Evolutionary conservation across 495 filamentous ascomycete genomes (phyloP), one percentile per base, ranked within the genome.

Genomic region (Schizothecium vesticola): DNA sequence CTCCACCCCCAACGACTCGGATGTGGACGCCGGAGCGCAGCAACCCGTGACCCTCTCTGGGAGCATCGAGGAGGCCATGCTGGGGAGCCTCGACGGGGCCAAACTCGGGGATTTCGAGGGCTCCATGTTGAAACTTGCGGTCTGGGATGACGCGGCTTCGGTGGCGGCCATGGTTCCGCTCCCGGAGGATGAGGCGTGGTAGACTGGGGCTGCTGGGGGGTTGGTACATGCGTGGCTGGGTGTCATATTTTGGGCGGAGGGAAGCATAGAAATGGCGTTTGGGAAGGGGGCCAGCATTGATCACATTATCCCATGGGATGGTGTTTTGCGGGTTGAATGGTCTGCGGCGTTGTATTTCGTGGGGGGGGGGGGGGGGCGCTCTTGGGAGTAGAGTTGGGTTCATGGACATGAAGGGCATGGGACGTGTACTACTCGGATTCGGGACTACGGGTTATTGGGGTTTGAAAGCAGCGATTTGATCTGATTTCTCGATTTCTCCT

Each of bases 181-280:
- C 21, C 63, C 63, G 25, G 43, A 69, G 5, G 62, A 65, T 9
- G 67, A 55, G 3, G 33, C 60, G 21, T 19, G 22, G 3, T 61
- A 43, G 12, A 51, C 5, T 51, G 43, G 43, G 43, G 33, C 5
- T 43, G 33, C 16, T 51, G 43, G 7, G 16, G 19, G 31, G 31
- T 3, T 36, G 31, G 63, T 16, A 13, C 24, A 43, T 16, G 28
- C 29, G 19, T 36, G 10, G 16, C 6, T 12, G 21, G 61, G 59
- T 1, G 3, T 26, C 11, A 25, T 59, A 16, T 16, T 58, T 10
- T 43, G 3, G 4, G 16, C n/a, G 4, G 24, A 10, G 64, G n/a
- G 62, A 22, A 23, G 70, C 67, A 72, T 72, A 72, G 70, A 64
- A 64, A 21, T 43, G 70, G 67, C 70, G 70, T 69, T 72, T 33